phyloP scores from a whole-genome alignment of 2,329 filamentous ascomycete species.

The Coniochaeta sp. region DNA sequence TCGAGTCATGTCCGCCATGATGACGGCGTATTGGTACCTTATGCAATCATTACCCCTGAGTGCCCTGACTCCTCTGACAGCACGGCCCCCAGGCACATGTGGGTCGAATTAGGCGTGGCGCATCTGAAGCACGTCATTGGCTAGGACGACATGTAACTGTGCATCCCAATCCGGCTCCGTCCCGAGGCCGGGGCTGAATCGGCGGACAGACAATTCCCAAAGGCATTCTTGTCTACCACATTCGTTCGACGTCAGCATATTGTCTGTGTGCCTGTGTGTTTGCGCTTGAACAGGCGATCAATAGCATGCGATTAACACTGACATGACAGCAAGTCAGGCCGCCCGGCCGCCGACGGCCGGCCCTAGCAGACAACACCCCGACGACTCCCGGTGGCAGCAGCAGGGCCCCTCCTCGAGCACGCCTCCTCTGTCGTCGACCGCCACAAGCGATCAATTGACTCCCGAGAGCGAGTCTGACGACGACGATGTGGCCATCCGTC shows the following conservation, averaged over 20 bases:
- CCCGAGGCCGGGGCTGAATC: no score
- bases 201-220: not conserved
- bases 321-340: constrained; percentile 1
- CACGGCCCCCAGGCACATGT: not conserved
- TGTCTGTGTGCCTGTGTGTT: not conserved
- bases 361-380: not conserved
- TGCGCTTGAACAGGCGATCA: not conserved
- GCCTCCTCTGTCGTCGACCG: constrained; percentile 6
- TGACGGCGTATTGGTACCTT: no score
- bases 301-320: not conserved
- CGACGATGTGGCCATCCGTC: constrained; percentile 3
- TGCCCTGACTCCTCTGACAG: not conserved
- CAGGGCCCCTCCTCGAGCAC: not conserved
- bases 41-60: not conserved
- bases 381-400: not conserved
- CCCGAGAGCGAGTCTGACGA: constrained; percentile 12
- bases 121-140: not conserved
- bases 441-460: constrained; percentile 9
- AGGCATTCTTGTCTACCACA: not conserved
- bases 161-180: no score
- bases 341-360: not conserved
- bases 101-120: not conserved
- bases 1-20: no score
- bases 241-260: not conserved
- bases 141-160: not conserved